Percentiles rank a stretch among this genome's conserved stretches.
These are phyloP conservation scores for Chlamydomonas schloesseri DNA, from an alignment of 139 green algal genomes.

Conservation along the genomic window DNA sequence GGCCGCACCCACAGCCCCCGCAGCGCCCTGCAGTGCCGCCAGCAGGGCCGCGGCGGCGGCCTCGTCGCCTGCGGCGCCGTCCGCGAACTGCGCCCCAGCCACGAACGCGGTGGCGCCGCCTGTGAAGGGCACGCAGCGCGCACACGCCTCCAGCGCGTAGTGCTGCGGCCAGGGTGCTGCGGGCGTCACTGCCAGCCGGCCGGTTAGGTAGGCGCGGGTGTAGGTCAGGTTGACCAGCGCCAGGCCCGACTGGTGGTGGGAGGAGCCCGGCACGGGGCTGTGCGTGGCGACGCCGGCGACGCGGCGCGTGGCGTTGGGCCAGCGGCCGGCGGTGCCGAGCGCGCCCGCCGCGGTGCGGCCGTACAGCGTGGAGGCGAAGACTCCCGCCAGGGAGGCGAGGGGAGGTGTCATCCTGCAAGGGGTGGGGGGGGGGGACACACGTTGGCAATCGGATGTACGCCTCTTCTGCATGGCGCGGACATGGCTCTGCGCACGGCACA, in stretches of 20 bases:
- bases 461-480: too few species aligned
- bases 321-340: conserved; percentile 42
- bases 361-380: conserved; percentile 52
- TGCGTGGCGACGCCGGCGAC: conserved; percentile 60
- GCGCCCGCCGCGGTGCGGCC: conserved; percentile 35
- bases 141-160: conserved; percentile 54
- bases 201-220: conserved; percentile 7
- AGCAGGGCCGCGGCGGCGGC: too few species aligned
- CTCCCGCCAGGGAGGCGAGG: not conserved
- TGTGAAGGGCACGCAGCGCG: conserved; percentile 19
- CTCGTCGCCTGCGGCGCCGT: not conserved
- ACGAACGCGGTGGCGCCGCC: conserved; percentile 56
- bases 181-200: not conserved
- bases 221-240: conserved; percentile 61
- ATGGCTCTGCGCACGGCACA: too few species aligned
- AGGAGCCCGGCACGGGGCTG: not conserved
- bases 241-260: not conserved
- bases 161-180: not conserved
- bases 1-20: too few species aligned
- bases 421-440: too few species aligned
- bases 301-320: conserved; percentile 17
- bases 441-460: too few species aligned
- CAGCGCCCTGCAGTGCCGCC: too few species aligned
- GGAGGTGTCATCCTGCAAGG: not conserved
- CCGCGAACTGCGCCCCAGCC: conserved; percentile 26